Evolutionary conservation across 2,329 filamentous ascomycete species (phyloP).

Genomic region (Xylogone sp.): DNA sequence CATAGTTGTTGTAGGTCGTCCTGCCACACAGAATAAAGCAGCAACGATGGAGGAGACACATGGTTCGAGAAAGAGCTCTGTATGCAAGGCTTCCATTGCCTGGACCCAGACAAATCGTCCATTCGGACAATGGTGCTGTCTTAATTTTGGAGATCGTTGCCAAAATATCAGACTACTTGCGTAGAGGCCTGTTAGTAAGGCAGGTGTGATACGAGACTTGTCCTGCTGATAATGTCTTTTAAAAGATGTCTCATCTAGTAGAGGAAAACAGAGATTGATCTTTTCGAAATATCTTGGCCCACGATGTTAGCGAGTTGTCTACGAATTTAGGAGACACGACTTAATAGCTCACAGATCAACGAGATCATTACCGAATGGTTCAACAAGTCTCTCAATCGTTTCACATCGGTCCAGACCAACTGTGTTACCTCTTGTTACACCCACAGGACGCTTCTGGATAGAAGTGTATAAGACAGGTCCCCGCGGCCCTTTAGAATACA

Average conservation of each 20-base stretch:
- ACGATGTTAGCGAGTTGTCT: constrained; percentile 1
- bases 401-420: constrained; percentile 46
- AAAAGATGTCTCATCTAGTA: constrained; percentile 45
- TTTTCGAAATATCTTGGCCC: constrained; percentile 47
- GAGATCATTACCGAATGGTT: constrained; percentile 47
- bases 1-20: constrained; percentile 56
- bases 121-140: constrained; percentile 47
- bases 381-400: constrained; percentile 55
- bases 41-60: constrained; percentile 55
- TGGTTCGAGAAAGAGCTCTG: constrained; percentile 51
- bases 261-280: constrained; percentile 57
- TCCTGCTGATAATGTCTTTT: constrained; percentile 38
- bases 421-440: constrained; percentile 33
- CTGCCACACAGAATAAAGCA: constrained; percentile 54
- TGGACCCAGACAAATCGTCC: constrained; percentile 59
- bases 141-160: constrained; percentile 42
- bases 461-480: constrained; percentile 35
- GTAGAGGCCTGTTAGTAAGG: constrained; percentile 53
- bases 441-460: constrained; percentile 23
- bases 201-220: constrained; percentile 47
- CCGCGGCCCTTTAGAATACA: constrained; percentile 44
- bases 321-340: not conserved
- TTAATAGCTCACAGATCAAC: constrained; percentile 38
- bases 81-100: constrained; percentile 55
- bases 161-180: constrained; percentile 56